phyloP scores from a whole-genome alignment of 208 protist species.

The Balamuthia mandrillaris region DNA sequence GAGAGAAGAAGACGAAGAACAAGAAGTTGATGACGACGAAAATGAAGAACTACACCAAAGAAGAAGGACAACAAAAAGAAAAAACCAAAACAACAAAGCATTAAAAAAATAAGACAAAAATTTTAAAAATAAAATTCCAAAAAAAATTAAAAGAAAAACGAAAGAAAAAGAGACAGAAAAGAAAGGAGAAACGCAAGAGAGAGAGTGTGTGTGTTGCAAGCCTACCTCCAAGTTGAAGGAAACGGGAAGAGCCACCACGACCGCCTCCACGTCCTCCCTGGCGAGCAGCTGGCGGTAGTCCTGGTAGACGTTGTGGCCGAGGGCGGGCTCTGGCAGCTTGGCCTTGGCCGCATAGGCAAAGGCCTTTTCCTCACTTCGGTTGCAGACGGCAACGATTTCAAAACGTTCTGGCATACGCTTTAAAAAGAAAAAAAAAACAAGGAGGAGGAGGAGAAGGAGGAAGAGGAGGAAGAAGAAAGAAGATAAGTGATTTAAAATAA shows the following conservation, averaged over 20 bases:
- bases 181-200: too few species aligned
- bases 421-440: background rate
- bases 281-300: conserved; percentile 13
- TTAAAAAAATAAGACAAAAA: too few species aligned
- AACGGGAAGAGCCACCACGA: background rate
- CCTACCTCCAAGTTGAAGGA: background rate
- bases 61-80: too few species aligned
- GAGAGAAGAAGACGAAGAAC: too few species aligned
- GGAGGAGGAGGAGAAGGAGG: background rate
- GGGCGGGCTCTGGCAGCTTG: background rate
- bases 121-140: too few species aligned
- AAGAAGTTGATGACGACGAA: too few species aligned
- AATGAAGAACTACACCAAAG: too few species aligned
- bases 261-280: background rate
- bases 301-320: background rate
- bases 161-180: too few species aligned
- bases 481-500: background rate
- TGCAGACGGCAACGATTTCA: background rate
- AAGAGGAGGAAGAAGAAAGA: background rate
- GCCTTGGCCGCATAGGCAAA: background rate
- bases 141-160: too few species aligned
- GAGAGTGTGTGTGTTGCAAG: too few species aligned
- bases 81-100: too few species aligned
- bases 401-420: background rate
- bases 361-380: background rate